Evolutionary conservation across 352 stramenopile species (phyloP).

Genomic region (Globisporangium iwayamae): DNA sequence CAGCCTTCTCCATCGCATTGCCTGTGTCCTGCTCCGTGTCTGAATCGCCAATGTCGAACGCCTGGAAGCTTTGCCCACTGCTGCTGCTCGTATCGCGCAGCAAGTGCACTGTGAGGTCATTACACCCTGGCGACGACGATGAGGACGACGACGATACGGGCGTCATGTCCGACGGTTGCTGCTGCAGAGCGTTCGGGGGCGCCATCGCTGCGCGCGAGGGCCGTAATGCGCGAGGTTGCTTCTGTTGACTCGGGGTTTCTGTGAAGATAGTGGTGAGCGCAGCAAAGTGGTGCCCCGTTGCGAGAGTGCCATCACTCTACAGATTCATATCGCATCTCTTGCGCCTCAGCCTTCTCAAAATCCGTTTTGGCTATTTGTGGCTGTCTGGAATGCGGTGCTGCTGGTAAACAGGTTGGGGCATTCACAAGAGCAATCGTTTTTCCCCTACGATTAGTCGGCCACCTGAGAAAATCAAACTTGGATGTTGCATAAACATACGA

Average conservation of each 20-base stretch:
- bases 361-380: too few relatives aligned
- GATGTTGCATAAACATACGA: background rate
- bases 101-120: constrained; percentile 6
- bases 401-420: too few relatives aligned
- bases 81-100: background rate
- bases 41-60: background rate
- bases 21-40: background rate
- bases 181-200: background rate
- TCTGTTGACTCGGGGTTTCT: background rate
- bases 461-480: background rate
- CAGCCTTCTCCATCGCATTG: background rate
- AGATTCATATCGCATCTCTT: too few relatives aligned
- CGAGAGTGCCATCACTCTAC: too few relatives aligned
- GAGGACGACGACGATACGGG: background rate
- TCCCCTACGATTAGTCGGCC: too few relatives aligned
- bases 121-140: background rate
- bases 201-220: background rate
- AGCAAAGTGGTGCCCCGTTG: too few relatives aligned
- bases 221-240: background rate
- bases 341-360: too few relatives aligned
- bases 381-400: too few relatives aligned
- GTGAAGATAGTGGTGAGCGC: too few relatives aligned
- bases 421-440: too few relatives aligned
- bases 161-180: background rate
- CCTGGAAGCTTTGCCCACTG: background rate